phyloP scores from a whole-genome alignment of 1,139 yeast species.

The Pichia norvegensis region DNA sequence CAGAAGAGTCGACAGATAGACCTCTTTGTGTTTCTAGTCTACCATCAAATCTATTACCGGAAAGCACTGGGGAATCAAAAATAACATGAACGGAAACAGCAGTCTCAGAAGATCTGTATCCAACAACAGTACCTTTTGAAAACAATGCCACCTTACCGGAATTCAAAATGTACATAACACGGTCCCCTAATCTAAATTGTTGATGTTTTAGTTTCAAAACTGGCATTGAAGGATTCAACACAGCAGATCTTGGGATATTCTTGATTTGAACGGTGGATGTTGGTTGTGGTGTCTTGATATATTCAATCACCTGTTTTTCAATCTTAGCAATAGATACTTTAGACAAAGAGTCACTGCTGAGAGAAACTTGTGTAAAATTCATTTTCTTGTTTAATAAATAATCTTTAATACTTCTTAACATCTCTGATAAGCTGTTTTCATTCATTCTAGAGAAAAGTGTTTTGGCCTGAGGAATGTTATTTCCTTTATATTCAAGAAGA shows the following conservation, averaged over 20 bases:
- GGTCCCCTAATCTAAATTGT: conserved; percentile 76
- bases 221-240: conserved; percentile 70
- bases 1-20: conserved; percentile 69
- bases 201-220: conserved; percentile 68
- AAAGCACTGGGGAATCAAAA: conserved; percentile 75
- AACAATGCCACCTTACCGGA: conserved; percentile 87
- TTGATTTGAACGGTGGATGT: conserved; percentile 52
- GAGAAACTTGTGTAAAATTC: conserved; percentile 54
- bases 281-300: conserved; percentile 35
- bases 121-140: conserved; percentile 86
- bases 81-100: conserved; percentile 58
- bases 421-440: conserved; percentile 35
- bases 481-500: conserved; percentile 29
- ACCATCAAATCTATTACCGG: conserved; percentile 78
- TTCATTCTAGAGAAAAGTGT: conserved; percentile 43
- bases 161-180: conserved; percentile 78
- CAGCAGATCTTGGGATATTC: conserved; percentile 81
- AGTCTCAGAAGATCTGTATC: conserved; percentile 59
- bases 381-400: conserved; percentile 57
- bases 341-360: conserved; percentile 76
- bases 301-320: conserved; percentile 54
- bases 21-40: conserved; percentile 76
- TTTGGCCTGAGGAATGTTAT: conserved; percentile 33
- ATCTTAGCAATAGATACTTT: conserved; percentile 57
- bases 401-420: conserved; percentile 36